These are phyloP conservation scores for Teratosphaeria viscida DNA, from an alignment of 2,329 filamentous ascomycete species.

Conservation along the genomic window DNA sequence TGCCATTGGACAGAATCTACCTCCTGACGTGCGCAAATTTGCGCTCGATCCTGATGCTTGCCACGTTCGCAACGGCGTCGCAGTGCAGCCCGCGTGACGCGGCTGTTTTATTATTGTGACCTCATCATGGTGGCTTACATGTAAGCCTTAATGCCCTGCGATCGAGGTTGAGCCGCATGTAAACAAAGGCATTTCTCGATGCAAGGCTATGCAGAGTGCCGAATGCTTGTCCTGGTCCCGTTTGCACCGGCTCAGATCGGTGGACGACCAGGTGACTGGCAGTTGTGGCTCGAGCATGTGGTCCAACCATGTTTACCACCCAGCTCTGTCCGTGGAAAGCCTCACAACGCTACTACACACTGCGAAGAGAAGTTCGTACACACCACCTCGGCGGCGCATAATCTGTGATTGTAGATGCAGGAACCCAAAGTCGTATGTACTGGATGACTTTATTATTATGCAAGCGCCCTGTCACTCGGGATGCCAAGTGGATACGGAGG, in stretches of 20 bases:
- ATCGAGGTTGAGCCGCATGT: neutral
- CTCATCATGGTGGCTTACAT: neutral
- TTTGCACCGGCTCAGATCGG: no score
- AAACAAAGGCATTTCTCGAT: neutral
- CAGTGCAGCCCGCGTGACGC: neutral
- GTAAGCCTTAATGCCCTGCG: neutral
- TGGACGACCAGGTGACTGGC: neutral
- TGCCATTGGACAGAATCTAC: neutral
- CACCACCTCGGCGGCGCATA: neutral
- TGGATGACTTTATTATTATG: neutral
- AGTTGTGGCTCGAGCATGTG: neutral
- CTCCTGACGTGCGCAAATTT: neutral
- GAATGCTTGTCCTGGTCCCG: no score
- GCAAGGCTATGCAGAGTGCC: no score
- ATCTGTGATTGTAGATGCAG: neutral
- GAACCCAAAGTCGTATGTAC: neutral
- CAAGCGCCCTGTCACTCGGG: neutral
- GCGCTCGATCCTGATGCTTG: neutral
- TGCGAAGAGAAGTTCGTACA: neutral
- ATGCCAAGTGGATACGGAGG: neutral
- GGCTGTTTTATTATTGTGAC: neutral
- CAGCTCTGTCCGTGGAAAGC: no score
- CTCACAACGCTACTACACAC: no score
- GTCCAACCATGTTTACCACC: neutral
- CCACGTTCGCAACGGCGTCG: neutral